phyloP scores from a whole-genome alignment of 768 basidiomycete genomes.

The Tubosaeta sp. region DNA sequence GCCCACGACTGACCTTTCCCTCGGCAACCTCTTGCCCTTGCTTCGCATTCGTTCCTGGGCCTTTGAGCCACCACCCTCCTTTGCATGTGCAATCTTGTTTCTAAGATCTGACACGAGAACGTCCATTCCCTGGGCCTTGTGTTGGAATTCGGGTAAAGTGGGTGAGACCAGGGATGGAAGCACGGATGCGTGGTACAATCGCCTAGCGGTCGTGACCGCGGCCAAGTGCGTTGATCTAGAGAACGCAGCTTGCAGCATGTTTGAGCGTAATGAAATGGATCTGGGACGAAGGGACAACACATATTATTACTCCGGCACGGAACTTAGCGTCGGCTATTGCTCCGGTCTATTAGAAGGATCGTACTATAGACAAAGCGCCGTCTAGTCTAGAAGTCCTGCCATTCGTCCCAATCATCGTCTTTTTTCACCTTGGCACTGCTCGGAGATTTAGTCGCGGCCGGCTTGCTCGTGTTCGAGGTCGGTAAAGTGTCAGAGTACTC shows the following conservation, averaged over 20 bases:
- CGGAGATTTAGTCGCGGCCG: constrained; percentile 3
- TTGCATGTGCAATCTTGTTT: constrained; percentile 50
- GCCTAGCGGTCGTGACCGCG: constrained; percentile 11
- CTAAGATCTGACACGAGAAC: constrained; percentile 62
- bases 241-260: constrained; percentile 21
- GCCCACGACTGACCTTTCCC: constrained; percentile 59
- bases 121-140: constrained; percentile 67
- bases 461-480: constrained; percentile 10
- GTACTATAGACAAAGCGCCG: background rate
- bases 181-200: constrained; percentile 64
- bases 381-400: constrained; percentile 68
- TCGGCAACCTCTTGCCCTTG: constrained; percentile 78
- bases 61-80: constrained; percentile 71
- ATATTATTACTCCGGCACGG: constrained; percentile 13
- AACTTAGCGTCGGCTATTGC: constrained; percentile 16
- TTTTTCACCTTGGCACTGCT: constrained; percentile 26
- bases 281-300: background rate
- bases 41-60: constrained; percentile 70
- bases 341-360: constrained; percentile 4
- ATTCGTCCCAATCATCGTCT: constrained; percentile 69
- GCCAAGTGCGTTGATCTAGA: constrained; percentile 8
- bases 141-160: constrained; percentile 64
- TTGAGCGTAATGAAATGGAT: background rate
- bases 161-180: constrained; percentile 71
- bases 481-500: constrained; percentile 26